A percentile compares a stretch with the other conserved stretches of the same genome.
phyloP scores from a whole-genome alignment of 805 yeast genomes.

The Kuraishia piskuri region DNA sequence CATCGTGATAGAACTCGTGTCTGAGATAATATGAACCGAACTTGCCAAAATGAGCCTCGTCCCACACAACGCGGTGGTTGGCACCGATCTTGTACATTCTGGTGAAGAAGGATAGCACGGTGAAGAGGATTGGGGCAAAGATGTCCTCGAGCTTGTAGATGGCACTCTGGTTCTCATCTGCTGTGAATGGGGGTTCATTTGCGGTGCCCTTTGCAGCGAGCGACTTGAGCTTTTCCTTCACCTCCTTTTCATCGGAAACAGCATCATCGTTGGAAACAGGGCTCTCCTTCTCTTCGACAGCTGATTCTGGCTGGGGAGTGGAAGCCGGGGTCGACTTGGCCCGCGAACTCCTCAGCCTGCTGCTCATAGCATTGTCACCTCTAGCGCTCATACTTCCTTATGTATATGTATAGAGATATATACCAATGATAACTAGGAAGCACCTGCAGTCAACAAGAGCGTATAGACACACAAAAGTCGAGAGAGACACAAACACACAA shows the following conservation, averaged over 20 bases:
- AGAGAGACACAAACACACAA: no score
- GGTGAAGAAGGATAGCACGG: conserved; percentile 59
- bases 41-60: conserved; percentile 92
- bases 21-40: conserved; percentile 75
- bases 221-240: conserved; percentile 20
- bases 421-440: background rate
- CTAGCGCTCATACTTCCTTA: background rate
- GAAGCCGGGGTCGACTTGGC: background rate
- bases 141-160: conserved; percentile 18
- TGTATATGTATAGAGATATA: background rate
- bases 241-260: conserved; percentile 15
- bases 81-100: conserved; percentile 70
- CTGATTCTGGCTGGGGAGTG: background rate
- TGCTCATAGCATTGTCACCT: background rate
- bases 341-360: background rate
- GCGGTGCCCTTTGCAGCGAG: conserved; percentile 14
- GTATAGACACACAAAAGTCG: background rate
- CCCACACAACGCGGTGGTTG: conserved; percentile 84
- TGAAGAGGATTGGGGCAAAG: conserved; percentile 54
- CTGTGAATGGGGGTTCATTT: conserved; percentile 9
- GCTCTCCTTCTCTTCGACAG: background rate
- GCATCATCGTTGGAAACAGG: background rate
- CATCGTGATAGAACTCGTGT: conserved; percentile 79
- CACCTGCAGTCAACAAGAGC: no score
- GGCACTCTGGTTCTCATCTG: conserved; percentile 7